Conservation (phyloP, 805 yeast genomes). For the Grigorovia jiainica region DNA sequence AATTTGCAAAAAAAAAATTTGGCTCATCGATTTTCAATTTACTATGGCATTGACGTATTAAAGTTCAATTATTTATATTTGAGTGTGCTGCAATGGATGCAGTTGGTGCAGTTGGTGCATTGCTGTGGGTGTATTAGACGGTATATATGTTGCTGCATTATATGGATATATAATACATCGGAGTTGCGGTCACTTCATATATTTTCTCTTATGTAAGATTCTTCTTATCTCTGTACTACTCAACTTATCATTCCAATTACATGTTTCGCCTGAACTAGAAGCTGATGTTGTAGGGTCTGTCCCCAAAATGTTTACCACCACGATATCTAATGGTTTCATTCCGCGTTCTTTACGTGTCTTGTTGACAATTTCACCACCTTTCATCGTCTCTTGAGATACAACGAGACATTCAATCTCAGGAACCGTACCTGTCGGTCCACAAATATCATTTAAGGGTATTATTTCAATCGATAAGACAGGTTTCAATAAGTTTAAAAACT, state of each 20-base stretch:
- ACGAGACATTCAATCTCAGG: conserved; percentile 69
- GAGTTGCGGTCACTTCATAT: too few species aligned
- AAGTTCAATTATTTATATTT: too few species aligned
- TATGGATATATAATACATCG: too few species aligned
- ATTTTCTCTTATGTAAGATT: conserved; percentile 8
- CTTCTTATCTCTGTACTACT: conserved; percentile 77
- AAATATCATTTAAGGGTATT: conserved; percentile 66
- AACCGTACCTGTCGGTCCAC: conserved; percentile 86
- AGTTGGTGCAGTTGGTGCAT: too few species aligned
- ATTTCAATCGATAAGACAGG: conserved; percentile 42
- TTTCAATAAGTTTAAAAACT: conserved; percentile 41
- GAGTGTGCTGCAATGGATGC: too few species aligned
- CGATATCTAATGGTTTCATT: conserved; percentile 41
- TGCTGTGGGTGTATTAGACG: too few species aligned
- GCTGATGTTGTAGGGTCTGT: too few species aligned
- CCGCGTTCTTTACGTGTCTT: conserved; percentile 48
- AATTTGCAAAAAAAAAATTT: too few species aligned
- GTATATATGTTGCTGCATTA: too few species aligned
- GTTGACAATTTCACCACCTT: conserved; percentile 71
- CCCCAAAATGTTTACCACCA: conserved; percentile 58
- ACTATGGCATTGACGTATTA: too few species aligned
- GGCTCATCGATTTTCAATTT: too few species aligned
- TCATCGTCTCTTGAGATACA: conserved; percentile 67
- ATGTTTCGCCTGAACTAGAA: conserved; percentile 44
- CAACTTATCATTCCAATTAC: conserved; percentile 60